Base-by-base conservation (phyloP, 1,139 yeast genomes). In the Suhomyces kunorum region DNA sequence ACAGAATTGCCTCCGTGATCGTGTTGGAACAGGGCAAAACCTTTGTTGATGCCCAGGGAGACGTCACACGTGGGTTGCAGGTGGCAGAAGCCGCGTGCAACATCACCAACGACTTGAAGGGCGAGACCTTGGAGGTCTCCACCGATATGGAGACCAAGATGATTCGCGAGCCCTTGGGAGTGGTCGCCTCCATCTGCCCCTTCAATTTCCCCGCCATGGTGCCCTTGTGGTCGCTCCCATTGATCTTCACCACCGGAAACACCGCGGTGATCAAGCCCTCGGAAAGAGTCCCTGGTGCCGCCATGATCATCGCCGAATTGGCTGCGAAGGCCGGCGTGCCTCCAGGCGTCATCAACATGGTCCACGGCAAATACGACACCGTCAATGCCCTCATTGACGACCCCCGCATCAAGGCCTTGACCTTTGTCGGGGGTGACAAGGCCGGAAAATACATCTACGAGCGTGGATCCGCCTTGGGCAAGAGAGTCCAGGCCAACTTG, bases 191-290 rank as follows among this genome's bases (percentile, higher is more conserved):
- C 17, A 82, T 82, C 50, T 78, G 83, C 53, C 88, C 88, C n/a
- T 80, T 80, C 64, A 83, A 83, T 66, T 83, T 84, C 76, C 92
- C 92, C 20, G 92, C 89, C 32, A 84, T 85, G 92, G 87, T 85
- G 44, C 94, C 94, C 26, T 70, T 85, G 52, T 85, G 94, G 94
- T 80, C 89, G 23, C 74, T 85, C 45, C 94, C 94, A 13, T 75
- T 84, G 57, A 72, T 81, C 32, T 74, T 85, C 48, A 90, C 81
- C 44, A 83, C 90, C 18, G 94, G 94, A 52, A 85, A 85, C 70
- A 81, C 90, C 29, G 75, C 84, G 25, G 80, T 85, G 36, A 66
- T 85, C 55, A 85, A 85, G 66, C 94, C 94, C 11, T 80, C 87
- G 17, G 94, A 85, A 68, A 68, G 88, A 48, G 81, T 78, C 45